Evolutionary conservation across 192 early-diverging fungal species (phyloP), one percentile per base, ranked within the genome.

Genomic region (Backusella tuberculispora): DNA sequence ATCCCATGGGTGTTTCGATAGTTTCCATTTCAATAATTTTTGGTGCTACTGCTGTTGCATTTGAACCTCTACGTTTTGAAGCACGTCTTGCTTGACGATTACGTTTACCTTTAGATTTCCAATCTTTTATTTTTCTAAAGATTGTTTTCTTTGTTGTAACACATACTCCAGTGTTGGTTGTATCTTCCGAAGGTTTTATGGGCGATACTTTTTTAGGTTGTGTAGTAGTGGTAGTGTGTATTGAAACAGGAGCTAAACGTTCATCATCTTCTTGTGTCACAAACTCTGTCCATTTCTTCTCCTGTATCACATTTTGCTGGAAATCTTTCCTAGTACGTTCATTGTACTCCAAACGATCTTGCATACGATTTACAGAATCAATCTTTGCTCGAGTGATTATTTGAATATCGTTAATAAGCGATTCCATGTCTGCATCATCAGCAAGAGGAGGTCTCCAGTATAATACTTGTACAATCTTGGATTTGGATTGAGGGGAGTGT

Each of bases 401-500:
- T 37, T 79, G 68, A 37, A 79, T 75, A 17, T 83, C 81, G 15
- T 47, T 45, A 5, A 79, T 69, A 10, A 83, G 66, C 14, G 66
- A 48, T 21, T 42, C 43, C 15, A 45, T 26, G 19, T 50, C 26
- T 1, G 56, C 15, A 34, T 81, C 76, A 9, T 83, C 78, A 2
- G 78, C 73, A 15, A 67, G n/a, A 10, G 85, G 83, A 1, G 83
- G 78, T 63, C 81, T 76, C 87, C 87, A 88, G 19, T 83, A 83
- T 43, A 88, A 72, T 0, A 88, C 74, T 19, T 82, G 73, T 15
- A 83, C 83, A 42, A 88, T 84, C 26, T 83, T 85, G 13, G 83
- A 83, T 66, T 87, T 80, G 12, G 83, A 83, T 10, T 74, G 71
- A 44, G 83, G 80, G 3, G 84, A 87, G 5, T 85, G 81, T 4